Percentiles rank a stretch among this genome's conserved stretches.
Conservation (phyloP, 495 filamentous ascomycete species). For the Thermothielavioides terrestris region DNA sequence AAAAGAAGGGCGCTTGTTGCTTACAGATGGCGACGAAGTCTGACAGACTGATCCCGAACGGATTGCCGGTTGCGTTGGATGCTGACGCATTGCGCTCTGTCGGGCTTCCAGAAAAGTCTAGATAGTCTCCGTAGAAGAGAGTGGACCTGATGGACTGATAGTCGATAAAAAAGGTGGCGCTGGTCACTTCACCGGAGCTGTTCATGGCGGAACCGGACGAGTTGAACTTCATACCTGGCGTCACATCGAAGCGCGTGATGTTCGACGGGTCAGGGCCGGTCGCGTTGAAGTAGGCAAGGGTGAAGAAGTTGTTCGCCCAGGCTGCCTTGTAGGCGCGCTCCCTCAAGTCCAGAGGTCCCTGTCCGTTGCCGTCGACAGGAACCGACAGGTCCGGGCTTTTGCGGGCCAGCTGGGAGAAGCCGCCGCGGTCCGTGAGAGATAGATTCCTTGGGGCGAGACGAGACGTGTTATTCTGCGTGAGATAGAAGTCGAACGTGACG, state of each 20-base stretch:
- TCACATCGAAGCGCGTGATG: slow-evolving; percentile 1
- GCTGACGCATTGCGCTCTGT: background rate
- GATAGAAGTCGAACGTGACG: slow-evolving; percentile 32
- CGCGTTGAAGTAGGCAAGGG: slow-evolving; percentile 14
- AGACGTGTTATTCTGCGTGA: background rate
- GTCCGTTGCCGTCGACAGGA: slow-evolving; percentile 9
- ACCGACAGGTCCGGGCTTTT: slow-evolving; percentile 11
- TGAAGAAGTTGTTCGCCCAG: slow-evolving; percentile 30
- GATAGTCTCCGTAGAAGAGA: slow-evolving; percentile 9
- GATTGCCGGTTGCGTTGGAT: slow-evolving; percentile 14
- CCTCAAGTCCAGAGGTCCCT: slow-evolving; percentile 23
- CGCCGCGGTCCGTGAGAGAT: slow-evolving; percentile 32
- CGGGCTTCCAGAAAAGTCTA: background rate
- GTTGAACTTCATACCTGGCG: slow-evolving; percentile 10
- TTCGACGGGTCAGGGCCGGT: slow-evolving; percentile 3
- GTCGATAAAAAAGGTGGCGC: slow-evolving; percentile 16
- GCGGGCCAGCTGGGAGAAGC: slow-evolving; percentile 31
- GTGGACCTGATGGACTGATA: background rate
- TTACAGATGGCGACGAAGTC: slow-evolving; percentile 20
- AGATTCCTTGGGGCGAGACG: slow-evolving; percentile 8
- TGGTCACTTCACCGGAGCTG: slow-evolving; percentile 18
- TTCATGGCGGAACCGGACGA: slow-evolving; percentile 7
- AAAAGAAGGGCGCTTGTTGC: background rate
- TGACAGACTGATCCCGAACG: slow-evolving; percentile 11
- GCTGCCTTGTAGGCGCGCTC: slow-evolving; percentile 36